A percentile compares a stretch with the other conserved stretches of the same genome.
Evolutionary conservation across 139 green algal species (phyloP).

Genomic region (Prasinococcaceae sp.): DNA sequence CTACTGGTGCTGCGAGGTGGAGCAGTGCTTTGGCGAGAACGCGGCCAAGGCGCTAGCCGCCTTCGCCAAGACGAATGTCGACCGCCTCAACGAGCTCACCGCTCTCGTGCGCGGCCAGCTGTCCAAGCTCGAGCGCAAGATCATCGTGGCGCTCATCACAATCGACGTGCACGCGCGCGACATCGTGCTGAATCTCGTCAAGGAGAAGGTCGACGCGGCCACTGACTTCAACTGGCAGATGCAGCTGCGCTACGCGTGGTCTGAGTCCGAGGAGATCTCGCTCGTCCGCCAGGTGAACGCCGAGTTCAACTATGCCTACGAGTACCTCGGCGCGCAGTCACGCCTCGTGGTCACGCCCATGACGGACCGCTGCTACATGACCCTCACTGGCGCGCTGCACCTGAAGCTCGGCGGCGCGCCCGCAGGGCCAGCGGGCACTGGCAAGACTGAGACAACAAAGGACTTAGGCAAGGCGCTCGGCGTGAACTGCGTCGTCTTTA

Average conservation of each 20-base stretch:
- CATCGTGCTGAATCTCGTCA: constrained; percentile 47
- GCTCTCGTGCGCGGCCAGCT: constrained; percentile 25
- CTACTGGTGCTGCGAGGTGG: constrained; percentile 55
- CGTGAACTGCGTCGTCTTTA: constrained; percentile 81
- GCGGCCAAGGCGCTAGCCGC: constrained; percentile 18
- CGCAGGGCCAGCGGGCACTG: constrained; percentile 59
- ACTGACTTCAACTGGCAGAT: constrained; percentile 77
- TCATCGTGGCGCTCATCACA: constrained; percentile 63
- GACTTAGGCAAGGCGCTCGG: constrained; percentile 72
- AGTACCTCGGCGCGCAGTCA: constrained; percentile 72
- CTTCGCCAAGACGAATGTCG: constrained; percentile 38
- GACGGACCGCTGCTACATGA: constrained; percentile 81
- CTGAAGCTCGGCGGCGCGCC: constrained; percentile 69
- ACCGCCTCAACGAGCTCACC: constrained; percentile 38
- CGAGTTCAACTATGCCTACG: constrained; percentile 60
- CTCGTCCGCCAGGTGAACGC: constrained; percentile 55
- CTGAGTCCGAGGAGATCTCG: constrained; percentile 19
- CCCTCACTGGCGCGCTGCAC: constrained; percentile 65
- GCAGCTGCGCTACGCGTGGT: constrained; percentile 61
- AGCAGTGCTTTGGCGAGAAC: constrained; percentile 29
- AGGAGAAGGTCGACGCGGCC: constrained; percentile 24
- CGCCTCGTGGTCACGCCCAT: constrained; percentile 73
- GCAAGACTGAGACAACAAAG: constrained; percentile 82
- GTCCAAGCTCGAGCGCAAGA: constrained; percentile 39
- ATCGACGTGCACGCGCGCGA: constrained; percentile 72